Evolutionary conservation across 805 yeast species (phyloP).

Genomic region (Blastobotrys robertii): DNA sequence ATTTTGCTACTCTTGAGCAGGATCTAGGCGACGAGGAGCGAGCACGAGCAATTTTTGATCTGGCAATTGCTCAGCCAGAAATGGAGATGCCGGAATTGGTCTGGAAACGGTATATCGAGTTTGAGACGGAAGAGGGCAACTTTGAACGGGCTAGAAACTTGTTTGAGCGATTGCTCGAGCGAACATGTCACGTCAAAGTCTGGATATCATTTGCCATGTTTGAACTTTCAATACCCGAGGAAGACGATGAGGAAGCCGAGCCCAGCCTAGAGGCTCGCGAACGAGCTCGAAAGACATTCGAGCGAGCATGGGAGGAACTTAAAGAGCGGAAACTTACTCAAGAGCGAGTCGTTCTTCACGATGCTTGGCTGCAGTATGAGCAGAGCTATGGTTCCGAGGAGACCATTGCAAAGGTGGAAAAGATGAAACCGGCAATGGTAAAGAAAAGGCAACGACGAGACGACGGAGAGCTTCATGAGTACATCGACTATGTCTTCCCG

Average conservation of each 20-base stretch:
- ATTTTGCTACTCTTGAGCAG: conserved; percentile 60
- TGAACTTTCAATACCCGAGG: conserved; percentile 46
- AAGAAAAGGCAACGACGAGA: conserved; percentile 34
- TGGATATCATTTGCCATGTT: conserved; percentile 67
- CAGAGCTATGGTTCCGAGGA: conserved; percentile 43
- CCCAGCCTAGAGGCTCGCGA: conserved; percentile 41
- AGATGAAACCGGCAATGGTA: conserved; percentile 46
- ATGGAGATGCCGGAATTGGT: conserved; percentile 22
- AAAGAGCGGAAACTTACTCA: conserved; percentile 25
- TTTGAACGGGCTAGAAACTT: conserved; percentile 46
- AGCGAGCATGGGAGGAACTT: conserved; percentile 40
- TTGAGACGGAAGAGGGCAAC: conserved; percentile 50
- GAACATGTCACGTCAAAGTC: conserved; percentile 28
- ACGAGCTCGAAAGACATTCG: conserved; percentile 47
- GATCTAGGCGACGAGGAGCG: conserved; percentile 60
- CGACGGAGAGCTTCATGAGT: conserved; percentile 44
- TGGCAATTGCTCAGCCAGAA: conserved; percentile 34
- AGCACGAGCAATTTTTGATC: conserved; percentile 49
- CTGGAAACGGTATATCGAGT: conserved; percentile 41
- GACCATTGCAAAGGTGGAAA: conserved; percentile 29
- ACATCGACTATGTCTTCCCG: conserved; percentile 55
- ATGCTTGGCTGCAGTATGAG: conserved; percentile 61
- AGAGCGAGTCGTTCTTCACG: conserved; percentile 43
- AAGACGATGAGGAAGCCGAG: conserved; percentile 28
- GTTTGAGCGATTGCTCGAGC: conserved; percentile 33